Percentiles rank a stretch among this genome's conserved stretches.
Evolutionary conservation across 2,329 filamentous ascomycete species (phyloP).

Genomic region (Leptographium galeiforme): DNA sequence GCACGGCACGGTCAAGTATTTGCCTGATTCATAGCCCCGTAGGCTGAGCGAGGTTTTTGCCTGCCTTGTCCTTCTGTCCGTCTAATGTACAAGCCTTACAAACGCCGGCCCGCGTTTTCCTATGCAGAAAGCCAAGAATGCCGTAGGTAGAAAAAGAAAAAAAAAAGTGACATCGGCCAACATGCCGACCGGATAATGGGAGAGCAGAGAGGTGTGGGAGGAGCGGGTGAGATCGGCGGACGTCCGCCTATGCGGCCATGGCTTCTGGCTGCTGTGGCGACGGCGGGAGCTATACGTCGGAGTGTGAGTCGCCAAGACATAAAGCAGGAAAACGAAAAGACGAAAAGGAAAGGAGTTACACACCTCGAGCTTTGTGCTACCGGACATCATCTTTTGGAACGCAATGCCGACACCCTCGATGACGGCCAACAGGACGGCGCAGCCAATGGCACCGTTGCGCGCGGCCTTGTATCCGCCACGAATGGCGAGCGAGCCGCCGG

Average conservation of each 20-base stretch:
- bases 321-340: background rate
- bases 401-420: conserved; percentile 97
- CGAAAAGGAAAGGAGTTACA: background rate
- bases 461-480: conserved; percentile 86
- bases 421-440: conserved; percentile 83
- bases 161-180: background rate
- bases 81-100: background rate
- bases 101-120: background rate
- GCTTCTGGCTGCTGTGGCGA: conserved; percentile 7
- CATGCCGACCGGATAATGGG: background rate
- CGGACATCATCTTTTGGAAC: conserved; percentile 87
- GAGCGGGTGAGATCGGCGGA: background rate
- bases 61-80: background rate
- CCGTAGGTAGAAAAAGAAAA: background rate
- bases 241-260: conserved; percentile 1
- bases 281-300: background rate
- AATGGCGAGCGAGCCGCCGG: conserved; percentile 80
- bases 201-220: background rate
- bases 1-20: background rate
- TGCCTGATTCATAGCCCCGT: background rate
- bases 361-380: conserved; percentile 72
- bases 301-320: background rate
- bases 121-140: background rate
- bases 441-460: conserved; percentile 91
- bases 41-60: background rate